Evolutionary conservation across 2,329 filamentous ascomycete genomes (phyloP), one percentile per base, ranked within the genome.

Genomic region (Cercospora sp.): DNA sequence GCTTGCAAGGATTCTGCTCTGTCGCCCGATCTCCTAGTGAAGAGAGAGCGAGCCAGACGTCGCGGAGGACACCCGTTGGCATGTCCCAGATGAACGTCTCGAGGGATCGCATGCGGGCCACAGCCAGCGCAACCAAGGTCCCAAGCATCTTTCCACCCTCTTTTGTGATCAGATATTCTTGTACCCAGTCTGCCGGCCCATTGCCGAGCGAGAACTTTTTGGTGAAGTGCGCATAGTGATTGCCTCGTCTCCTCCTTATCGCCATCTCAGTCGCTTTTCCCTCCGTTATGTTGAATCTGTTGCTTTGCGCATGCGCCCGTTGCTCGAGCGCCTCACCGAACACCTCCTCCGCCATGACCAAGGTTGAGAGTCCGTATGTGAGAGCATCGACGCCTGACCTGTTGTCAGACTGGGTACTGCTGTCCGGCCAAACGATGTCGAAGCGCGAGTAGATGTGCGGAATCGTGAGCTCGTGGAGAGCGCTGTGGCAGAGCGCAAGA

Each of bases 101-200:
- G 45, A 96, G 84, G 74, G 92, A 92, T 62, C 88, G 83, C 92
- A 95, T 95, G 70, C 91, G 89, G 53, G 89, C 88, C n/a, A 95
- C 84, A 12, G 91, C 91, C 71, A 94, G 81, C 9, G 91, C 91
- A 12, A 93, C 91, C 60, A 95, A 81, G 1, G 91, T 94, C 5
- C 91, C 91, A n/a, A 95, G 84, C 91, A 95, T 93, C 81, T 94
- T 95, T 3, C 92, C 92, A 66, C 90, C 89, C 77, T 94, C 91
- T 79, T 93, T 94, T 2, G 87, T 90, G 73, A 94, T 91, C 70
- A 91, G 86, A 79, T 95, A 94, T 75, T 94, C 91, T 65, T 89
- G 87, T 5, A 94, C 91, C 90, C 90, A 94, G 71, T 91, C 87
- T 6, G 85, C 78, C 0, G 91, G 92, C 0, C 92, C 91, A 78